Evolutionary conservation across 73 alveolate genomes (phyloP).

Genomic region (Paramecium sexaurelia): DNA sequence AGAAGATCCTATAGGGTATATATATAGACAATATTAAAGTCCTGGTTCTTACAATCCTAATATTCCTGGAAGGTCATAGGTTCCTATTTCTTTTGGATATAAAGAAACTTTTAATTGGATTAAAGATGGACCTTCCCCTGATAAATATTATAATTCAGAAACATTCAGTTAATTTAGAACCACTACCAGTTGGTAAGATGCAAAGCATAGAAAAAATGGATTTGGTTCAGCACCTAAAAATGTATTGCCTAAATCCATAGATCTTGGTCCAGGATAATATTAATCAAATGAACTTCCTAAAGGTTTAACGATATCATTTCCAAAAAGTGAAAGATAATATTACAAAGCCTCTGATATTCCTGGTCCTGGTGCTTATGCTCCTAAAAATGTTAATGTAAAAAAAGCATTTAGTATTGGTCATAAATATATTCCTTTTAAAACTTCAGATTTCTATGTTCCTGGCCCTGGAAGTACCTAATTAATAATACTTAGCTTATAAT

Average conservation of each 20-base stretch:
- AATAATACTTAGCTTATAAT: background rate
- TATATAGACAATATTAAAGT: background rate
- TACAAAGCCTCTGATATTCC: background rate
- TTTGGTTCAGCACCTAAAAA: conserved; percentile 45
- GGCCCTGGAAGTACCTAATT: conserved; percentile 37
- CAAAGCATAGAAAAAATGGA: background rate
- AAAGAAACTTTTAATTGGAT: conserved; percentile 17
- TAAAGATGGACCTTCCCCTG: conserved; percentile 55
- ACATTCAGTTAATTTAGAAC: conserved; percentile 33
- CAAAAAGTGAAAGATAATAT: conserved; percentile 26
- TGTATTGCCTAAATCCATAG: conserved; percentile 27
- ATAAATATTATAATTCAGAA: conserved; percentile 32
- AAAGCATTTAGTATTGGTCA: conserved; percentile 20
- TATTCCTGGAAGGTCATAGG: background rate
- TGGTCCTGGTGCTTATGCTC: conserved; percentile 52
- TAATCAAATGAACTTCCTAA: background rate
- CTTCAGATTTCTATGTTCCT: conserved; percentile 15
- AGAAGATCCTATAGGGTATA: conserved; percentile 56
- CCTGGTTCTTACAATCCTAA: conserved; percentile 52
- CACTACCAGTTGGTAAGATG: background rate
- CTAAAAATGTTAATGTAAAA: background rate
- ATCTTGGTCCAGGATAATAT: conserved; percentile 56
- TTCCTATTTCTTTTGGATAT: background rate
- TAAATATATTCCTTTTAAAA: conserved; percentile 9
- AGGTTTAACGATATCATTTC: conserved; percentile 23